Conservation (phyloP, 768 basidiomycete genomes). For the Suillus cothurnatus region DNA sequence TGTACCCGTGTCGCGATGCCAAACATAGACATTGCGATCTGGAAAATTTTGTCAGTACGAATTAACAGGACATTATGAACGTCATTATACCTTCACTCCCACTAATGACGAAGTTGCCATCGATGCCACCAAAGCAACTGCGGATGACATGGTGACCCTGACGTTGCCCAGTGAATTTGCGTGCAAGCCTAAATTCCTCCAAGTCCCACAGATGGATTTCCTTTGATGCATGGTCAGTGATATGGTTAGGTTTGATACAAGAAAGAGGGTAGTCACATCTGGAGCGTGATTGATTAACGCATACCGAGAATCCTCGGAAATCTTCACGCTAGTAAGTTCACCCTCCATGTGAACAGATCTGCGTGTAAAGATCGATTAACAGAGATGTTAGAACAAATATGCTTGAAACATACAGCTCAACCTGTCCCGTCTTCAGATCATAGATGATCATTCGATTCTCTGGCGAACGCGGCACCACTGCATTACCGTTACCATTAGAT, state of each 20-base stretch:
- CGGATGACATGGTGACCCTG: conserved; percentile 86
- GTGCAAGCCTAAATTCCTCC: conserved; percentile 62
- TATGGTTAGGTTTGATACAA: background rate
- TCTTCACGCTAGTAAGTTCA: conserved; percentile 85
- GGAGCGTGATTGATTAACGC: conserved; percentile 88
- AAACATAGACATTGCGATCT: conserved; percentile 95
- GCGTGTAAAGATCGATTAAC: conserved; percentile 17
- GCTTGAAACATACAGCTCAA: conserved; percentile 59
- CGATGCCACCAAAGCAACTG: conserved; percentile 91
- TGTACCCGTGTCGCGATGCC: conserved; percentile 85
- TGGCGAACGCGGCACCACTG: conserved; percentile 36
- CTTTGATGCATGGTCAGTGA: conserved; percentile 42
- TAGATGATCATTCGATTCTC: conserved; percentile 77
- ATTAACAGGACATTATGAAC: background rate
- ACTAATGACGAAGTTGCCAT: conserved; percentile 87
- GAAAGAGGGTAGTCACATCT: conserved; percentile 56
- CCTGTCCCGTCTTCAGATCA: conserved; percentile 67
- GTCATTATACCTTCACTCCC: conserved; percentile 85
- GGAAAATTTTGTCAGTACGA: conserved; percentile 18
- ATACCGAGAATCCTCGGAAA: conserved; percentile 84
- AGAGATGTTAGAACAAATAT: conserved; percentile 13
- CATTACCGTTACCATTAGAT: conserved; percentile 35
- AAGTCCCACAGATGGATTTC: conserved; percentile 91
- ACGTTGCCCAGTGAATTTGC: conserved; percentile 84
- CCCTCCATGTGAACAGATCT: conserved; percentile 71